Evolutionary conservation across 768 basidiomycete genomes (phyloP), one percentile per base, ranked within the genome.

Genomic region (Mycena latifolia): DNA sequence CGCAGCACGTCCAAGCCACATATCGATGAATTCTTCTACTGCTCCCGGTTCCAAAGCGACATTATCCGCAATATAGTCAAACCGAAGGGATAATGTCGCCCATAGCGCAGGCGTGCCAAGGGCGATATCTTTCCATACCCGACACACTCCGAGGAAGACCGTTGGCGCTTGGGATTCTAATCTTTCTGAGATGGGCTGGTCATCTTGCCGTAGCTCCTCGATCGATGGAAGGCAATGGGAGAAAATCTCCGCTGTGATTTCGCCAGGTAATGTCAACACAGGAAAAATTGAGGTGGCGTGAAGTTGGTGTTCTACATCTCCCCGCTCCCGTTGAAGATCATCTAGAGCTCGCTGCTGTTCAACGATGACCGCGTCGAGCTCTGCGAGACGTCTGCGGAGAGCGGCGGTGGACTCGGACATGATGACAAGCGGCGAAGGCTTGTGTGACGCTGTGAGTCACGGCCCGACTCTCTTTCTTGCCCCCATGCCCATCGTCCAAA

Each of bases 1-100:
- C 2, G 37, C 45, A 12, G 61, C 52, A 12, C 61, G 61, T 11
- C 7, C 31, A 24, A 55, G 45, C 61, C 61, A 63, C n/a, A 20
- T 31, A 18, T 55, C 33, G n/a, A 55, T 50, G 9, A 37, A 55
- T 33, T 17, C 29, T 35, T 52, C 31, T 1, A 52, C 31, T 24
- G 20, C 22, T 27, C 33, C 51, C 51, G n/a, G 29, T 33, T 24
- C n/a, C 3, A 35, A 1, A 28, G 33, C 27, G 45, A 43, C 39
- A 17, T 20, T 18, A 2, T 27, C 20, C 11, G 24, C 20, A 17
- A 63, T 25, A 17, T 11, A 11, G 7, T 56, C 54, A 8, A 56
- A 20, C 12, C 29, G n/a, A 10, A 63, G 2, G 28, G 27, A 18
- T 7, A 63, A 12, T 1, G 35, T 50, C 20, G 48, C 27, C 48